These are phyloP conservation scores for Fraxinus floribunda DNA, from an alignment of 305 asterid genomes.

Conservation along the genomic window DNA sequence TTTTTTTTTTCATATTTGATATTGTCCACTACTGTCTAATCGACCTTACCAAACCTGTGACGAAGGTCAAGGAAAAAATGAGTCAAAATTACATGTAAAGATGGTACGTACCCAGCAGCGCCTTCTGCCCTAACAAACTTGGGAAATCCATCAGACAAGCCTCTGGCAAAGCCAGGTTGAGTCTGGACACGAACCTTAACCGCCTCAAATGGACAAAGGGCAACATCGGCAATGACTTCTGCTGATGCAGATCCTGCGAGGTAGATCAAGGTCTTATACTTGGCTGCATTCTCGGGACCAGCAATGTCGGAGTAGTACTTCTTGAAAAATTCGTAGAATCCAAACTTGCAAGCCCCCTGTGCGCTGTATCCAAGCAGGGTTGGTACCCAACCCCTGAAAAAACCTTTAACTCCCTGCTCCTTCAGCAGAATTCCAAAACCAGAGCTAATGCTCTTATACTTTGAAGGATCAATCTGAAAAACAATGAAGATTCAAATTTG, in stretches of 20 bases:
- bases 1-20: neutral
- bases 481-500: neutral
- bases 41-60: neutral
- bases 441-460: slow-evolving; percentile 65
- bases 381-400: slow-evolving; percentile 78
- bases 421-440: slow-evolving; percentile 60
- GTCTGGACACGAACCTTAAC: slow-evolving; percentile 89
- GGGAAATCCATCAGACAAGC: slow-evolving; percentile 84
- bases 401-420: slow-evolving; percentile 71
- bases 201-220: slow-evolving; percentile 86
- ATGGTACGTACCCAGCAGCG: slow-evolving; percentile 49
- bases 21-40: neutral
- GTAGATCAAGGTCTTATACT: slow-evolving; percentile 74
- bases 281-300: slow-evolving; percentile 70
- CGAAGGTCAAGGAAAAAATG: neutral
- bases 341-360: slow-evolving; percentile 74
- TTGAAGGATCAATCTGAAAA: slow-evolving; percentile 61
- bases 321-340: slow-evolving; percentile 75
- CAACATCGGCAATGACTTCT: slow-evolving; percentile 71
- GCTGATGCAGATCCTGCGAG: slow-evolving; percentile 89
- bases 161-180: slow-evolving; percentile 79
- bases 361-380: slow-evolving; percentile 77
- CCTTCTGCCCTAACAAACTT: slow-evolving; percentile 70
- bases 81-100: neutral
- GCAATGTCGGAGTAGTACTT: slow-evolving; percentile 72